Evolutionary conservation across 2,329 filamentous ascomycete species (phyloP).

Genomic region (Amauroascus niger): DNA sequence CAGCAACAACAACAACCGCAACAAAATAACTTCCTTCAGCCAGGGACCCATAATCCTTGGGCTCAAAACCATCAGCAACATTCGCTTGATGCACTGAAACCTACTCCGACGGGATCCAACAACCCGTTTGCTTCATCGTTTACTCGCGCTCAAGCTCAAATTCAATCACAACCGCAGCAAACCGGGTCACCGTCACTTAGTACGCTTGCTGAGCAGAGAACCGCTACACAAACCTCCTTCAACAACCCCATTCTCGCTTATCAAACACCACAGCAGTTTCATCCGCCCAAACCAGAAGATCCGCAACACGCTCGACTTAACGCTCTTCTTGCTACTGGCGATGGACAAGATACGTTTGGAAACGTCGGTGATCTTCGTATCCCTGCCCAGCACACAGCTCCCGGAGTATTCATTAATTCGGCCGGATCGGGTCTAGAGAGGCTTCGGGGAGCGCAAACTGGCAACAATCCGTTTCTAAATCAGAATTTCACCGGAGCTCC

Average conservation of each 20-base stretch:
- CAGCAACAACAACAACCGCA: constrained; percentile 39
- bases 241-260: constrained; percentile 45
- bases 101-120: constrained; percentile 88
- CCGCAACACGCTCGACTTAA: constrained; percentile 67
- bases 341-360: constrained; percentile 93
- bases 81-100: constrained; percentile 57
- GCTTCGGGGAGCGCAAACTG: constrained; percentile 58
- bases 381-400: constrained; percentile 89
- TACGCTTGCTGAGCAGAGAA: constrained; percentile 74
- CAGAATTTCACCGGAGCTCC: constrained; percentile 67
- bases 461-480: constrained; percentile 81
- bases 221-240: constrained; percentile 48
- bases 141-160: constrained; percentile 48
- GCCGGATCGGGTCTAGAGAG: constrained; percentile 69
- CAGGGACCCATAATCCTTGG: constrained; percentile 94
- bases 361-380: constrained; percentile 96
- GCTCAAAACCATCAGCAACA: constrained; percentile 49
- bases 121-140: constrained; percentile 86
- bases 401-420: constrained; percentile 92
- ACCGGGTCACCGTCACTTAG: constrained; percentile 60
- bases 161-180: constrained; percentile 38
- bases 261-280: constrained; percentile 38
- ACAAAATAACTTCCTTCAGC: constrained; percentile 54
- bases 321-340: constrained; percentile 70
- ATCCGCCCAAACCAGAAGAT: constrained; percentile 36